These are phyloP conservation scores for Talaromyces sp. DNA, from an alignment of 2,329 filamentous ascomycete species.

Conservation along the genomic window DNA sequence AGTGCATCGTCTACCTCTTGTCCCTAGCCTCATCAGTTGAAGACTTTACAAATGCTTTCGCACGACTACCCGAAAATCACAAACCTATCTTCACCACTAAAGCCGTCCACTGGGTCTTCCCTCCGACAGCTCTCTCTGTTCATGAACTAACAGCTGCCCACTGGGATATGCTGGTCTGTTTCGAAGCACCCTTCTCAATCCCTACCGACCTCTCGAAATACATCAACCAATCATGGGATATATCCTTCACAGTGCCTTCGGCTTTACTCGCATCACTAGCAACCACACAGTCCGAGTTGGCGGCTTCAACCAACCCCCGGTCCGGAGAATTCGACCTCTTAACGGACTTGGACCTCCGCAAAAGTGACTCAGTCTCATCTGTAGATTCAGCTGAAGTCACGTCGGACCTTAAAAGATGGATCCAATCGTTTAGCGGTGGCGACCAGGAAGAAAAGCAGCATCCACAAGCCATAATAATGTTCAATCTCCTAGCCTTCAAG, in stretches of 20 bases:
- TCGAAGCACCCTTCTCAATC: background rate
- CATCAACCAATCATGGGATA: slow-evolving; percentile 1
- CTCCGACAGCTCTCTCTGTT: background rate
- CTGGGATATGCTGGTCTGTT: slow-evolving; percentile 8
- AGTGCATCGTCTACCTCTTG: background rate
- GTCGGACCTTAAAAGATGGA: background rate
- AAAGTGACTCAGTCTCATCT: background rate
- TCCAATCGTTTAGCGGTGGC: background rate
- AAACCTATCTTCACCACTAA: background rate
- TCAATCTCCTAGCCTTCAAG: slow-evolving; percentile 13
- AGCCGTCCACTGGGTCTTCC: slow-evolving; percentile 7
- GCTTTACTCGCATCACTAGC: background rate
- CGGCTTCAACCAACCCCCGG: background rate
- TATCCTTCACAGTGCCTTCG: background rate
- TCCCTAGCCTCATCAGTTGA: background rate
- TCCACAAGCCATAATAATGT: slow-evolving; percentile 7
- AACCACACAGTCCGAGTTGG: background rate
- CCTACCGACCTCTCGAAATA: background rate
- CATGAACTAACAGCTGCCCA: slow-evolving; percentile 1
- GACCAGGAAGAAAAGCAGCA: background rate
- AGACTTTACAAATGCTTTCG: slow-evolving; percentile 1
- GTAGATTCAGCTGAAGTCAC: background rate
- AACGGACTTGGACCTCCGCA: background rate
- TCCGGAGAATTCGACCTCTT: background rate
- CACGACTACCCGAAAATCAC: background rate